Evolutionary conservation across 73 alveolate species (phyloP).

Genomic region (Paramecium octaurelia): DNA sequence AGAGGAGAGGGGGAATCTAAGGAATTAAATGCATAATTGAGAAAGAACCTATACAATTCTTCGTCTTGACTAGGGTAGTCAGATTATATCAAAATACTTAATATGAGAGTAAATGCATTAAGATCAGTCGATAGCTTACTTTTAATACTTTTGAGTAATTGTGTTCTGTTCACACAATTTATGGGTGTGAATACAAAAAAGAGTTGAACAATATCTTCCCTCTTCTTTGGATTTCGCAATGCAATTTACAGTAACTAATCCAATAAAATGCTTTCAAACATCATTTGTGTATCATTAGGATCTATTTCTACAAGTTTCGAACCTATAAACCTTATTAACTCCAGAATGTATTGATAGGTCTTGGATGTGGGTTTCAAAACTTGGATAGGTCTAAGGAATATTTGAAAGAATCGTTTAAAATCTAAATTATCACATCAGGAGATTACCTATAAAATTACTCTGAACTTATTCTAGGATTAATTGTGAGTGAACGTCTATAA

Average conservation of each 20-base stretch:
- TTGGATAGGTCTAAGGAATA: constrained; percentile 50
- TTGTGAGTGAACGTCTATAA: constrained; percentile 40
- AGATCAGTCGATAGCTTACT: constrained; percentile 22
- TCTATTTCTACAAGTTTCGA: constrained; percentile 58
- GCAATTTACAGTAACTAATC: constrained; percentile 17
- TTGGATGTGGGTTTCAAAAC: constrained; percentile 51
- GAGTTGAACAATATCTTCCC: constrained; percentile 48
- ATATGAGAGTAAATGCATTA: constrained; percentile 23
- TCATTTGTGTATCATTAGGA: constrained; percentile 58
- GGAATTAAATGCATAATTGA: background rate
- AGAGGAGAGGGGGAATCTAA: constrained; percentile 57
- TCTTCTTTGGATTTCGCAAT: constrained; percentile 38
- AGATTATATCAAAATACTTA: constrained; percentile 37
- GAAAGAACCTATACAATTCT: constrained; percentile 27
- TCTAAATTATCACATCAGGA: background rate
- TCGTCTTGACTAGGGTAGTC: constrained; percentile 41
- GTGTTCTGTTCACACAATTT: background rate
- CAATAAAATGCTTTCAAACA: constrained; percentile 59
- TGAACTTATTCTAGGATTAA: constrained; percentile 42
- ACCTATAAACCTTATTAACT: constrained; percentile 39
- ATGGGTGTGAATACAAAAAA: constrained; percentile 36
- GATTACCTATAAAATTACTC: constrained; percentile 47
- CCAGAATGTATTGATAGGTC: constrained; percentile 29
- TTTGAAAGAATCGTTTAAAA: constrained; percentile 51
- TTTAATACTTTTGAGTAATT: constrained; percentile 16